Base-by-base conservation (phyloP, 2,329 filamentous ascomycete genomes). In the Microsporum canis region DNA sequence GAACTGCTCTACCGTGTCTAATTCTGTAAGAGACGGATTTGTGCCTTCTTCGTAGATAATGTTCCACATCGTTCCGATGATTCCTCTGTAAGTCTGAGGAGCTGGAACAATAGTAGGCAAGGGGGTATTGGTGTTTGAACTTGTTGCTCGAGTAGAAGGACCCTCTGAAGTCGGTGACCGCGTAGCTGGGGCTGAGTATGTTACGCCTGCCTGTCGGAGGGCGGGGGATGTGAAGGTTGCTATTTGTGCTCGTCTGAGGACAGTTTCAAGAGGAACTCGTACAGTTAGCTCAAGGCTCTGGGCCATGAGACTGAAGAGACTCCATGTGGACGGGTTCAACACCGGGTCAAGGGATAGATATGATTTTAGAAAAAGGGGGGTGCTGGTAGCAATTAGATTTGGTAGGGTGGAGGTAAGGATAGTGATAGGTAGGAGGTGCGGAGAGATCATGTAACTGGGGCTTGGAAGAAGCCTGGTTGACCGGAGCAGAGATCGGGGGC, bases 211-310 rank as follows among this genome's bases (percentile, higher is more conserved):
- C 62, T 75, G 73, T 29, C 71, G 72, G 39, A 77, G 65, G 38
- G 84, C 82, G 1, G 80, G 79, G 12, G 80, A 79, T 14, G 80
- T 80, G 53, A 89, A 80, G 0, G 90, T 84, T 1, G 86, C 80
- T 62, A 94, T 87, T 73, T 99, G 94, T 3, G 89, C 92, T 63
- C 94, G 84, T 56, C 94, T 86, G 5, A 97, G 81, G 14, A 96
- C 88, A 0, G 92, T 97, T 75, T 99, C 94, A 3, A 97, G 79
- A 0, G 94, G 94, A 10, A 97, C 83, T 69, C 92, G 91, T 66
- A 96, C 75, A 68, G 94, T 88, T 36, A 97, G 82, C 57, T 95
- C 91, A 1, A 85, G 80, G 0, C 86, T 85, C 1, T 89, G 91
- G 12, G 89, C 85, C 66, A 89, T 79, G 75, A 97, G 96, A 59